phyloP scores from a whole-genome alignment of 83 land plant genomes.

The Picea abies region DNA sequence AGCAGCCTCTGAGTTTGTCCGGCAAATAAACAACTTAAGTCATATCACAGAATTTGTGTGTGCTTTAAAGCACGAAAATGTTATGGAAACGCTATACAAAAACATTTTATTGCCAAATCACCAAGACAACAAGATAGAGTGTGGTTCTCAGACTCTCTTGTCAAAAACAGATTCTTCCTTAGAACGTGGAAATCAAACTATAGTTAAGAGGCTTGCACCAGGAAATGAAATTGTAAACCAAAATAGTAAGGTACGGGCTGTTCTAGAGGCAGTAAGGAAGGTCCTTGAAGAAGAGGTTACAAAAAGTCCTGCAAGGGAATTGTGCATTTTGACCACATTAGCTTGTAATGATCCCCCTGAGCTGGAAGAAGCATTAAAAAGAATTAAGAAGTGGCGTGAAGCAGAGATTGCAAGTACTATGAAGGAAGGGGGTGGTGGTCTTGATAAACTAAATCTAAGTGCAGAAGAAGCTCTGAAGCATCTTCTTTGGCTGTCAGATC shows the following conservation, averaged over 20 bases:
- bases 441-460: constrained; percentile 55
- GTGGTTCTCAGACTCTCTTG: constrained; percentile 7
- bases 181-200: not conserved
- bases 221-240: constrained; percentile 7
- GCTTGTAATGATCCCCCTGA: constrained; percentile 88
- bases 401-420: constrained; percentile 53
- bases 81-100: constrained; percentile 69
- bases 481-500: constrained; percentile 92
- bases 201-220: not conserved
- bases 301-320: constrained; percentile 81
- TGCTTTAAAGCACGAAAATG: constrained; percentile 74
- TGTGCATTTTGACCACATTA: constrained; percentile 91
- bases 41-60: constrained; percentile 92
- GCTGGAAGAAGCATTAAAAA: constrained; percentile 83
- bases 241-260: constrained; percentile 65
- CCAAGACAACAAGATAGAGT: constrained; percentile 15
- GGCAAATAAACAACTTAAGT: constrained; percentile 77
- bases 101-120: constrained; percentile 35
- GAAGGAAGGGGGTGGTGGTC: constrained; percentile 32
- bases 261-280: constrained; percentile 68
- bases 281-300: constrained; percentile 71
- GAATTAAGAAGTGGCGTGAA: constrained; percentile 83
- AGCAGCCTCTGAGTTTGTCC: constrained; percentile 73
- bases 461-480: constrained; percentile 94
- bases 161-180: constrained; percentile 10